Evolutionary conservation across 75 land plant genomes (phyloP).

Genomic region (Picea glauca): DNA sequence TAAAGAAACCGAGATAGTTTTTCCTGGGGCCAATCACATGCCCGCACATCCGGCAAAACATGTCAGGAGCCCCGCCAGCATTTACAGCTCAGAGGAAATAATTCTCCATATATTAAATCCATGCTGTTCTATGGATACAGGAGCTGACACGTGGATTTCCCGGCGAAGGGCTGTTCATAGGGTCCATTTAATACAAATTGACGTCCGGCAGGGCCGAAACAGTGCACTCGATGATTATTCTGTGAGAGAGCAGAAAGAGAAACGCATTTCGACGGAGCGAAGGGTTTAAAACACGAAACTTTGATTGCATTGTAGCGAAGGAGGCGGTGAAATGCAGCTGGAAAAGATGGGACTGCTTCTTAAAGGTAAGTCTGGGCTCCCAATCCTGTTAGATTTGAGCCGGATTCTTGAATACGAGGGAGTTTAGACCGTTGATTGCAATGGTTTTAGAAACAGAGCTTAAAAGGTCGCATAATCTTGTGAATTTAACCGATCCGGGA

Average conservation of each 20-base stretch:
- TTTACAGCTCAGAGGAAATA: too few relatives aligned
- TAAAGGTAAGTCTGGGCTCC: background rate
- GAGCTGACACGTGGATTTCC: conserved; percentile 4
- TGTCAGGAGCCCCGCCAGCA: too few relatives aligned
- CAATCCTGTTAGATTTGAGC: background rate
- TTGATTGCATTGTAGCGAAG: too few relatives aligned
- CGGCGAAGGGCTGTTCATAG: background rate
- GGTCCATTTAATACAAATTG: background rate
- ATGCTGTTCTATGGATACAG: too few relatives aligned
- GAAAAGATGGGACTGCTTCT: too few relatives aligned
- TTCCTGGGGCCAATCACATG: too few relatives aligned
- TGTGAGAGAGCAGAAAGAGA: background rate
- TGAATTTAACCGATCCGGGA: too few relatives aligned
- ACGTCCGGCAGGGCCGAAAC: background rate
- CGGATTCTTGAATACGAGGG: background rate
- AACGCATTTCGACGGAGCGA: conserved; percentile 3
- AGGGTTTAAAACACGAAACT: too few relatives aligned
- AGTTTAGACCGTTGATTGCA: background rate
- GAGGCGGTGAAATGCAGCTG: background rate
- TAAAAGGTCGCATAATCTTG: too few relatives aligned
- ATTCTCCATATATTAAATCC: too few relatives aligned
- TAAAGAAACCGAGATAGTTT: background rate
- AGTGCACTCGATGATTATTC: background rate
- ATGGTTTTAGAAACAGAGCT: too few relatives aligned
- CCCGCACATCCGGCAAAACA: too few relatives aligned